Evolutionary conservation across 2,329 filamentous ascomycete species (phyloP), one percentile per base, ranked within the genome.

Genomic region (Aspergillus pseudotamarii): DNA sequence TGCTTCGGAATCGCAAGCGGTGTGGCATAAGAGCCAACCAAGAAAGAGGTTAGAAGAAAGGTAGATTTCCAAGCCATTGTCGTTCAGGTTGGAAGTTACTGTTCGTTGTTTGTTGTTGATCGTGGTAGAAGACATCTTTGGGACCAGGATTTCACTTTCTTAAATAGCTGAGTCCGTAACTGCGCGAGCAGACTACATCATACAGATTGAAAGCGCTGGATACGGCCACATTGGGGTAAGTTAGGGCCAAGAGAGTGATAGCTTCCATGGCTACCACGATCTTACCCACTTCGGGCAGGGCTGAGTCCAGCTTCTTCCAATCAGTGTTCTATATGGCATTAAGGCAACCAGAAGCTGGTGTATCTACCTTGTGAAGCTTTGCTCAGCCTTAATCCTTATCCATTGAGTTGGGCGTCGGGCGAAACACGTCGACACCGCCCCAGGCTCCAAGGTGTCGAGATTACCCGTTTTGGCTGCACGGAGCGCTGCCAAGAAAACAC

Each of bases 271-370:
- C 38, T 41, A 8, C 38, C 38, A n/a, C 16, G 8, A 8, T 4
- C 10, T 23, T 14, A 2, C 0, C 43, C 43, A 43, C 41, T 43
- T 11, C 8, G 10, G 19, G n/a, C 11, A 11, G n/a, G 43, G n/a
- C 43, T 23, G n/a, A 46, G 43, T 46, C 43, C 9, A 23, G 9
- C 41, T 46, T 14, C 21, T 11, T 46, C 21, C 43, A 46, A 23
- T 46, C 0, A 0, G 3, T 9, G n/a, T n/a, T 4, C 16, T 2
- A 3, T 41, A n/a, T 41, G 6, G 6, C 8, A 41, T 9, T n/a
- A n/a, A 41, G 16, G 38, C 38, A 41, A 41, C 38, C 16, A 41
- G 16, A 1, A n/a, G 38, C 8, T n/a, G 38, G 16, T 16, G 6
- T 19, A 41, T 41, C 38, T 4, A 10, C 38, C 19, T n/a, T n/a